These are phyloP conservation scores for Wickerhamiella parazyma DNA, from an alignment of 805 yeast genomes.

Conservation along the genomic window DNA sequence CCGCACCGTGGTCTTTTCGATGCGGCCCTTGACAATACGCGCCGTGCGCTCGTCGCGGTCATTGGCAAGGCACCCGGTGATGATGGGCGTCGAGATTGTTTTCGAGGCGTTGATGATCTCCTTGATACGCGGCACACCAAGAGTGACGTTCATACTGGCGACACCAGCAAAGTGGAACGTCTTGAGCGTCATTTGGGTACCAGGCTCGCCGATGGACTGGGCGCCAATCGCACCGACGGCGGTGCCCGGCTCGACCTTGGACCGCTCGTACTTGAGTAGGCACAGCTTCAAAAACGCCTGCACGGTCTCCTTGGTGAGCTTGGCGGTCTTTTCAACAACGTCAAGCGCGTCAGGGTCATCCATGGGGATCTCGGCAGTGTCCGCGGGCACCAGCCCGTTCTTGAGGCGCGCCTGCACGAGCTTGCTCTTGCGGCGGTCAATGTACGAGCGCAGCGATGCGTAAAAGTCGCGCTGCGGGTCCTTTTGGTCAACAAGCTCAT, in stretches of 20 bases:
- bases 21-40: conserved; percentile 93
- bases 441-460: conserved; percentile 54
- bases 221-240: conserved; percentile 99
- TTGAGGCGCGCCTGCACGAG: conserved; percentile 45
- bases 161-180: conserved; percentile 99
- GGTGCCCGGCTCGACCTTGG: conserved; percentile 96
- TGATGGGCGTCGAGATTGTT: conserved; percentile 88
- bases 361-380: conserved; percentile 30
- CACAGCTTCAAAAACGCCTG: conserved; percentile 60
- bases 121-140: conserved; percentile 98
- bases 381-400: conserved; percentile 36
- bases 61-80: conserved; percentile 84
- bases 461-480: conserved; percentile 86
- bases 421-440: conserved; percentile 39
- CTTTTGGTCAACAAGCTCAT: conserved; percentile 62
- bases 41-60: conserved; percentile 95
- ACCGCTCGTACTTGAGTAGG: conserved; percentile 66
- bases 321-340: conserved; percentile 29
- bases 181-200: conserved; percentile 95
- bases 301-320: conserved; percentile 50
- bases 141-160: conserved; percentile 95
- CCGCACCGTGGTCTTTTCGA: conserved; percentile 77
- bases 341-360: conserved; percentile 23
- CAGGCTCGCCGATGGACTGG: conserved; percentile 98
- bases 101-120: conserved; percentile 97